These are phyloP conservation scores for Logfia minima DNA, from an alignment of 129 eudicot genomes.

Conservation along the genomic window DNA sequence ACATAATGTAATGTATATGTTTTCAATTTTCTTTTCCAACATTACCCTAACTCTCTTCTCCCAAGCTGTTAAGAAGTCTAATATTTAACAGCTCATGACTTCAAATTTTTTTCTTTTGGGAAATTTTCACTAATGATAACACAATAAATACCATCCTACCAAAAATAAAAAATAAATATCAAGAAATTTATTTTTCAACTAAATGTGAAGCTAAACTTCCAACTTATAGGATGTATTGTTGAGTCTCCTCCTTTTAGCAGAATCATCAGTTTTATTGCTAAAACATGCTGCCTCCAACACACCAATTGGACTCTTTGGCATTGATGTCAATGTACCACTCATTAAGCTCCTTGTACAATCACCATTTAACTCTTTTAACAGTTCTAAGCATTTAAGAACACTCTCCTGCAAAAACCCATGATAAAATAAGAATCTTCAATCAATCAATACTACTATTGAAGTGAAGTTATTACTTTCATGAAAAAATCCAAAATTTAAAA, in stretches of 20 bases:
- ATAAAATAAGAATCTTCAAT: not conserved
- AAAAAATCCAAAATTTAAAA: slow-evolving; percentile 13
- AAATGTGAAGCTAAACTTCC: slow-evolving; percentile 24
- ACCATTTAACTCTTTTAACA: slow-evolving; percentile 33
- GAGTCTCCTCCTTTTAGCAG: slow-evolving; percentile 46
- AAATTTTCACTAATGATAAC: not conserved
- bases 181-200: slow-evolving; percentile 43
- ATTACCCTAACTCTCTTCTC: slow-evolving; percentile 15
- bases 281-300: slow-evolving; percentile 53
- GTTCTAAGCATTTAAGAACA: slow-evolving; percentile 45
- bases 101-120: slow-evolving; percentile 1
- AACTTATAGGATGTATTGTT: slow-evolving; percentile 30
- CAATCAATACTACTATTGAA: slow-evolving; percentile 14
- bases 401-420: slow-evolving; percentile 43
- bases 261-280: slow-evolving; percentile 38
- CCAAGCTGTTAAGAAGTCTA: slow-evolving; percentile 50
- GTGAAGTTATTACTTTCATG: slow-evolving; percentile 10
- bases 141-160: not conserved
- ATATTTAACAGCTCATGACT: slow-evolving; percentile 46
- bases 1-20: not conserved
- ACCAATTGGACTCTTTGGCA: slow-evolving; percentile 55
- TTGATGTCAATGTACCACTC: slow-evolving; percentile 29
- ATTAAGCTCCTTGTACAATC: slow-evolving; percentile 24
- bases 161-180: slow-evolving; percentile 39
- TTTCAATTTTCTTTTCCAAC: not conserved